Base-by-base conservation (phyloP, 495 filamentous ascomycete genomes). In the Penicillium alfredii region DNA sequence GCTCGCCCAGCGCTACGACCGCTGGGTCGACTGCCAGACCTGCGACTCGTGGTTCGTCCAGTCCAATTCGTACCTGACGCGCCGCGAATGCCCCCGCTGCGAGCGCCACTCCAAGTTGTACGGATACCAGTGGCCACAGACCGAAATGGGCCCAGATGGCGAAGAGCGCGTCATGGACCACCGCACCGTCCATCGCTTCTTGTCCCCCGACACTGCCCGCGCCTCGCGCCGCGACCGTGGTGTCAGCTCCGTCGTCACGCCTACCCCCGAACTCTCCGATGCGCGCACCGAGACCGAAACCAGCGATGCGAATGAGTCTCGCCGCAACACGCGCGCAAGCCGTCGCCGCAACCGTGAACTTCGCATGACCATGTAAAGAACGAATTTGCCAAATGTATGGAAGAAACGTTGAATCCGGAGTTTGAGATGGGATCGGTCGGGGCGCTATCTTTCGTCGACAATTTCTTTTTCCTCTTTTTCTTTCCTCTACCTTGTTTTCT, bases 101-200 rank as follows among this genome's bases (percentile, higher is more conserved):
- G 93, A 97, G 65, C 74, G 93, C 0, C 92, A 99, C 49, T 89
- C 84, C 16, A 97, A 93, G 60, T 68, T 99, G 1, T 99, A 96
- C 56, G 93, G 93, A 0, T 94, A 83, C 50, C 73, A 78, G 33
- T 99, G 93, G 93, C 92, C 92, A 11, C 93, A 97, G 61, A 97
- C 93, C 2, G 83, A 94, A 22, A 79, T 80, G 39, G 83, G 84
- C 1, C 74, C 74, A 11, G 92, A 97, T 51, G 77, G 73, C 14
- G 88, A 94, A 51, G 81, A 84, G 36, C 69, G 84, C 2, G 59
- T 88, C 5, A 69, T 86, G 47, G 84, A 89, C 42, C 84, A 88
- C 43, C 64, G 84, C 15, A 74, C 65, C 0, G 65, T 89, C 9
- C 78, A 88, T 51, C 73, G 84, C 7, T 88, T 87, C 49, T 49